Base-by-base conservation (phyloP, 192 early-diverging fungal species). In the Radiomyces spectabilis region DNA sequence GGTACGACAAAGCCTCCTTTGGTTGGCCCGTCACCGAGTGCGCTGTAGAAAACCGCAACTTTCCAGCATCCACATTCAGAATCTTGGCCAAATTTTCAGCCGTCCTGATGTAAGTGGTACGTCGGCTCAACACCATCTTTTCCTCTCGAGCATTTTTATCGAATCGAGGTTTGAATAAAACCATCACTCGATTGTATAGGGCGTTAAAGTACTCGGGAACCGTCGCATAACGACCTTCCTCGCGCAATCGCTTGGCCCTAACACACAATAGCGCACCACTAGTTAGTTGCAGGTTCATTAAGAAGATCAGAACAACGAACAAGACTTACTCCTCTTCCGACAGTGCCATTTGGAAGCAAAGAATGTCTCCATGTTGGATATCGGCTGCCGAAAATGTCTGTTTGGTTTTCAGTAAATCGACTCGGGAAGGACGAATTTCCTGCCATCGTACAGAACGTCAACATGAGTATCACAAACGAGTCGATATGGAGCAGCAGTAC, bases 401-500 rank as follows among this genome's bases (percentile, higher is more conserved):
- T 32, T 76, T 73, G 8, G 59, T 34, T 41, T 87, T 82, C 69
- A 88, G 79, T 33, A 59, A 59, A 35, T 95, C 92, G 37, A 97
- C 86, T 85, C 93, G 80, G n/a, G 75, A 77, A 2, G 93, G 92
- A 76, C 94, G 94, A 51, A 97, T 80, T 71, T 97, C 95, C 79
- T 57, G 31, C 16, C 24, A 48, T 29, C 15, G 27, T 12, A 48
- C 24, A 47, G 35, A 51, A 33, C 13, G 4, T 9, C 41, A 45
- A 21, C 15, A 6, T 45, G 18, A 24, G 43, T 45, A 33, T 44
- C 15, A 42, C 31, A 41, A 22, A 26, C 24, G 16, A 39, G 4
- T 51, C 9, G 8, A n/a, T 6, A 40, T 40, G 3, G 7, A 31
- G 19, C 37, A 34, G 31, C 9, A 16, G 15, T 40, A 41, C 9